These are phyloP conservation scores for Petunia secreta DNA, from an alignment of 257 asterid genomes.

Conservation along the genomic window DNA sequence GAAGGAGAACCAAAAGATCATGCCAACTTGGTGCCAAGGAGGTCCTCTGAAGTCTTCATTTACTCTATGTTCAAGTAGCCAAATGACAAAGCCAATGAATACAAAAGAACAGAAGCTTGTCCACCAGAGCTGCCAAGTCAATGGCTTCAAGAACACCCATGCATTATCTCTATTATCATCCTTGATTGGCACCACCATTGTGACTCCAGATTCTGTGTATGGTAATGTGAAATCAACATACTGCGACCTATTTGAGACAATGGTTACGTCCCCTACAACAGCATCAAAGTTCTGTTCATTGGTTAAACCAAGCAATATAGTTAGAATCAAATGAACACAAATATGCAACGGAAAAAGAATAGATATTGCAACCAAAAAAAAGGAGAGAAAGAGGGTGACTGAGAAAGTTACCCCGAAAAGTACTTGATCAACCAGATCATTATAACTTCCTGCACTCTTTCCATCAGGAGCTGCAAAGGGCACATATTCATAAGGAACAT, in stretches of 20 bases:
- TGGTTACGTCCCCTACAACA: conserved; percentile 54
- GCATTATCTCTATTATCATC: conserved; percentile 30
- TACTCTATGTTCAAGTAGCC: conserved; percentile 53
- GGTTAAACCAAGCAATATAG: neutral
- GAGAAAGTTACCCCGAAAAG: conserved; percentile 43
- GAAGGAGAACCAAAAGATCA: conserved; percentile 32
- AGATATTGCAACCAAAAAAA: neutral
- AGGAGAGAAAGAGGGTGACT: neutral
- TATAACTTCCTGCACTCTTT: conserved; percentile 31
- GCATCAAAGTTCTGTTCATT: conserved; percentile 35
- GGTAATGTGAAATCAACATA: conserved; percentile 61
- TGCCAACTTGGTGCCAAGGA: conserved; percentile 32
- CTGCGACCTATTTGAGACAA: conserved; percentile 49
- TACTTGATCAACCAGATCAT: conserved; percentile 46
- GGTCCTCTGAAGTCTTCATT: conserved; percentile 53
- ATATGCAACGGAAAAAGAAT: neutral
- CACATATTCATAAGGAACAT: conserved; percentile 47
- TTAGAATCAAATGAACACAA: neutral
- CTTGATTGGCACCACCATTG: conserved; percentile 46
- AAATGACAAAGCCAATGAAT: conserved; percentile 46
- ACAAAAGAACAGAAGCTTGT: conserved; percentile 44
- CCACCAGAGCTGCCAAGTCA: conserved; percentile 52
- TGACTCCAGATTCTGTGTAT: conserved; percentile 51
- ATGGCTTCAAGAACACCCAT: conserved; percentile 56
- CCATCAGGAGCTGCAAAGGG: conserved; percentile 46